Conservation (phyloP, 1,284 basidiomycete species). For the Apiotrichum domesticum region DNA sequence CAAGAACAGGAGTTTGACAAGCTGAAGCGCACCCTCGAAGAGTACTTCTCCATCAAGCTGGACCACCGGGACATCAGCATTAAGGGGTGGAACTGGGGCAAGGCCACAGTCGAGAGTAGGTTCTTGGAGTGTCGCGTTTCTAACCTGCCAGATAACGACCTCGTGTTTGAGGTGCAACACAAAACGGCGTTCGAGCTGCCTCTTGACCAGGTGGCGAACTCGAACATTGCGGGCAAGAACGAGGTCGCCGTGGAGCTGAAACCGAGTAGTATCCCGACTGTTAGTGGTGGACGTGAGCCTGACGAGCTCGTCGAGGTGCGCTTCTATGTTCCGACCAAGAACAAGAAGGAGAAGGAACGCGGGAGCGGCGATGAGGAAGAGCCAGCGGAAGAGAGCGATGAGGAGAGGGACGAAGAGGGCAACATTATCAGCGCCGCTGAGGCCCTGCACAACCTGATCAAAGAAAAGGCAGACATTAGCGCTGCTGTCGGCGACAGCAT, state of each 20-base stretch:
- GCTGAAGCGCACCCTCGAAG: conserved; percentile 66
- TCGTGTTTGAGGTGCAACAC: conserved; percentile 84
- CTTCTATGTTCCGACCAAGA: conserved; percentile 83
- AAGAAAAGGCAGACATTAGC: conserved; percentile 93
- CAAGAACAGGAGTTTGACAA: conserved; percentile 71
- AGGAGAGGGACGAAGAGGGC: conserved; percentile 48
- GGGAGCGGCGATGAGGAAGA: conserved; percentile 57
- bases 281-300: conserved; percentile 45
- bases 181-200: conserved; percentile 91
- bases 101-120: conserved; percentile 85
- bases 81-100: conserved; percentile 99
- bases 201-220: conserved; percentile 81
- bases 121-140: not conserved
- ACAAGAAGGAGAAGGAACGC: conserved; percentile 53
- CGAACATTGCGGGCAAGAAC: conserved; percentile 93
- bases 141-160: conserved; percentile 63
- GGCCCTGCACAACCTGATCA: conserved; percentile 92
- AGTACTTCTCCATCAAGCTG: conserved; percentile 75
- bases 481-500: conserved; percentile 88
- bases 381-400: no score
- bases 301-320: conserved; percentile 96
- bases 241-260: conserved; percentile 96
- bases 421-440: conserved; percentile 76
- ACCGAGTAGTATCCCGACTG: conserved; percentile 48
- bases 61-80: conserved; percentile 82